These are phyloP conservation scores for Linaria vulgaris DNA, from an alignment of 257 asterid species.

Conservation along the genomic window DNA sequence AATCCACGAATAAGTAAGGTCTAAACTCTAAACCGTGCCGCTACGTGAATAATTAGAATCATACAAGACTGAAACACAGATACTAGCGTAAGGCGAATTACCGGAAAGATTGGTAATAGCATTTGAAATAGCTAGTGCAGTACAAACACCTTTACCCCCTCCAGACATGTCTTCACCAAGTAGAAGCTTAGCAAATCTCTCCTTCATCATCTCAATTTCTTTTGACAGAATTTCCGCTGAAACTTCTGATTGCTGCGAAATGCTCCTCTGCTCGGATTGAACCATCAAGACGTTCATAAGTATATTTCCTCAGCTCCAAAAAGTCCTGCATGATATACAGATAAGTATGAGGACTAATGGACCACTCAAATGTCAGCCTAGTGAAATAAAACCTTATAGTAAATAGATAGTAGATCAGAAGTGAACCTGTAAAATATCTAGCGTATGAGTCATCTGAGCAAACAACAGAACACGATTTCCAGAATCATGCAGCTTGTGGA, in stretches of 20 bases:
- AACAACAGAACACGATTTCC: slow-evolving; percentile 85
- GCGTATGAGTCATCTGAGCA: slow-evolving; percentile 96
- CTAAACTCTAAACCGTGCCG: not conserved
- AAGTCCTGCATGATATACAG: slow-evolving; percentile 58
- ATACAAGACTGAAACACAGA: no score
- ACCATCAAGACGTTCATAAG: slow-evolving; percentile 98
- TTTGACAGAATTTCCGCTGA: slow-evolving; percentile 47
- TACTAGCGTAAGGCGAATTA: slow-evolving; percentile 20
- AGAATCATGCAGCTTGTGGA: slow-evolving; percentile 58
- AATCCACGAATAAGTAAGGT: no score
- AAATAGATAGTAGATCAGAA: slow-evolving; percentile 16
- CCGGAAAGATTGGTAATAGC: slow-evolving; percentile 85
- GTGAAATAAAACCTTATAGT: slow-evolving; percentile 19
- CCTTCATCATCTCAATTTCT: slow-evolving; percentile 46
- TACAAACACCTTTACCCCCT: slow-evolving; percentile 80
- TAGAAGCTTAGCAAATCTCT: slow-evolving; percentile 67
- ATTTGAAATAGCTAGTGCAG: slow-evolving; percentile 83
- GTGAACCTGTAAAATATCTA: slow-evolving; percentile 82
- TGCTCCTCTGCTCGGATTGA: slow-evolving; percentile 97
- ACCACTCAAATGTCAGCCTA: slow-evolving; percentile 14
- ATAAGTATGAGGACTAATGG: slow-evolving; percentile 21
- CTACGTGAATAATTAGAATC: not conserved
- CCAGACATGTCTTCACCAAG: slow-evolving; percentile 98
- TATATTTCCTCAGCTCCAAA: slow-evolving; percentile 73
- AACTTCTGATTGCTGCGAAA: slow-evolving; percentile 90